Evolutionary conservation across 2,329 filamentous ascomycete genomes (phyloP), one percentile per base, ranked within the genome.

Genomic region (Hymenoscyphus repandus): DNA sequence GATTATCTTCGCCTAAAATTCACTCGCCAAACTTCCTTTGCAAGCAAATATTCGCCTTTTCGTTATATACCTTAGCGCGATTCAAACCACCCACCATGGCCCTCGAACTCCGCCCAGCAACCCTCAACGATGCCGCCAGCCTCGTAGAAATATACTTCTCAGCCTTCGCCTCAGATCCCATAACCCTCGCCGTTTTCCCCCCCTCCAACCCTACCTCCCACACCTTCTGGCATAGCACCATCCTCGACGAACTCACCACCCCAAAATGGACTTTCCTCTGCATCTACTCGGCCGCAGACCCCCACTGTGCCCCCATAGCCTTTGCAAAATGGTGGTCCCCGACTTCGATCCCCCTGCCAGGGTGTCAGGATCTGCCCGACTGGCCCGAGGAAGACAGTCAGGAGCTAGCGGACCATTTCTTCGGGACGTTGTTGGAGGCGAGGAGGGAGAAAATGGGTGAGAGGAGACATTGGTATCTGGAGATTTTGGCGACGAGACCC

Each of bases 381-480:
- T 78, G 70, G 70, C 73, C 75, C 0, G 55, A 64, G 30, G 70
- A 69, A 11, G 70, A 67, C 7, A 63, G 74, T 44, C 54, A 57
- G 2, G 60, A 47, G 1, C 58, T 73, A 6, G 73, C 69, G 0
- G 58, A 64, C 11, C 50, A 60, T 2, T 77, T 76, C 60, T 75
- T 76, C 44, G 63, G 63, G 0, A 61, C 62, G 0, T 57, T 77
- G 48, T 57, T 64, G 0, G 58, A 52, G 6, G 66, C 65, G 22
- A 72, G 72, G 34, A 56, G 58, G 12, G 61, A 62, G 39, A 62
- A 71, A 32, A 74, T 76, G 67, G 66, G 62, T 0, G 64, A 61
- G 3, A 67, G 63, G n/a, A 69, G 64, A 51, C 77, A 79, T 56
- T 75, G 71, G 66, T 74, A 71, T 54, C 65, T 81, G 9, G 75